Evolutionary conservation across 176 grass and related monocot species (phyloP).

Genomic region (Cenchrus fungigraminus): DNA sequence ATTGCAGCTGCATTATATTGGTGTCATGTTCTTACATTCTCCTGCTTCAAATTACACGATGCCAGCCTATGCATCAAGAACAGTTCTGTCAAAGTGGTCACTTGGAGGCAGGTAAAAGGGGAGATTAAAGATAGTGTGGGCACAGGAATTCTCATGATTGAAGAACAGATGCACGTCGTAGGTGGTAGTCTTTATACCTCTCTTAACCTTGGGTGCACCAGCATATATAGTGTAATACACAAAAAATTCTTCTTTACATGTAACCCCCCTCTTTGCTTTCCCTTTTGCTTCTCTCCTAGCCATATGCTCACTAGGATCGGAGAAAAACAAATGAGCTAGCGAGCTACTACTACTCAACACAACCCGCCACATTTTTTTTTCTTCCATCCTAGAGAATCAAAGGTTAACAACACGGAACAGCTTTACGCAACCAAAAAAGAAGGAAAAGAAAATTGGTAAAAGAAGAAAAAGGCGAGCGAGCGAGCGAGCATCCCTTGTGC

Average conservation of each 20-base stretch:
- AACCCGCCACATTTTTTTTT: not conserved
- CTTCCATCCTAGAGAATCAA: conserved; percentile 47
- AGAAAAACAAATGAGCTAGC: conserved; percentile 18
- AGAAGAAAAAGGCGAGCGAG: not conserved
- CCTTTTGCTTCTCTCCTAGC: not conserved
- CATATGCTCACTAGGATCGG: conserved; percentile 17
- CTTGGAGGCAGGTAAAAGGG: too few relatives aligned
- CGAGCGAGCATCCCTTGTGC: not conserved
- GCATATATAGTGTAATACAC: conserved; percentile 17
- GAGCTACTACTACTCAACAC: not conserved
- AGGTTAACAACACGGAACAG: conserved; percentile 35
- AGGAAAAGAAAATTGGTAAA: conserved; percentile 20
- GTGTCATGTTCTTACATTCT: too few relatives aligned
- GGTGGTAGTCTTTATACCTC: conserved; percentile 23
- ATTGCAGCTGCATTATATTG: too few relatives aligned
- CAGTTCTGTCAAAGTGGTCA: too few relatives aligned
- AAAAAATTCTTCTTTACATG: conserved; percentile 45
- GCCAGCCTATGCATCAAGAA: too few relatives aligned
- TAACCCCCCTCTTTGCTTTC: conserved; percentile 13
- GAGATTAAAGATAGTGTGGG: too few relatives aligned
- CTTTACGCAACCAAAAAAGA: conserved; percentile 50
- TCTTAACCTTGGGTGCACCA: conserved; percentile 28
- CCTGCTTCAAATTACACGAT: too few relatives aligned
- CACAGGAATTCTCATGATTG: not conserved
- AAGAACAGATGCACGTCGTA: conserved; percentile 32